phyloP scores from a whole-genome alignment of 805 yeast species.

The Candida gorgasii region DNA sequence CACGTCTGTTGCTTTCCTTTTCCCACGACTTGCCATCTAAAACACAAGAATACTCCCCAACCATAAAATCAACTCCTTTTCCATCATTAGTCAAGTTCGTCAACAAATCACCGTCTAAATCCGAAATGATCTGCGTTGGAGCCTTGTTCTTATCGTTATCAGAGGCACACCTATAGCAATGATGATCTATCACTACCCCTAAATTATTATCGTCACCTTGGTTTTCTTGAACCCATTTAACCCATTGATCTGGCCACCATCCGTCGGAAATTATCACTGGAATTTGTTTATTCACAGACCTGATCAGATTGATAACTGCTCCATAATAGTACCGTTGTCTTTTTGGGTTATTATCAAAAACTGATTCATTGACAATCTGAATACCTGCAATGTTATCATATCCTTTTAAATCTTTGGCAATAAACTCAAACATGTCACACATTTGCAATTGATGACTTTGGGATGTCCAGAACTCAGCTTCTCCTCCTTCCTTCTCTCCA shows the following conservation, averaged over 20 bases:
- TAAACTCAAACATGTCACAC: conserved; percentile 52
- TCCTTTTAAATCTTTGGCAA: conserved; percentile 57
- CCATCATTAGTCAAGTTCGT: conserved; percentile 48
- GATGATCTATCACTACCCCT: conserved; percentile 80
- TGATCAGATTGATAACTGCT: conserved; percentile 61
- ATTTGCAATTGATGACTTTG: conserved; percentile 44
- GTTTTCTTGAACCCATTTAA: conserved; percentile 57
- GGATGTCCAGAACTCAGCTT: conserved; percentile 66
- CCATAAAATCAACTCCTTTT: conserved; percentile 62
- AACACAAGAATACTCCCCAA: conserved; percentile 92
- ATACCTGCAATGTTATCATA: conserved; percentile 76
- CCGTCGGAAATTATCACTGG: conserved; percentile 89
- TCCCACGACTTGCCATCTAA: conserved; percentile 77
- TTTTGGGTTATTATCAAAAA: conserved; percentile 50
- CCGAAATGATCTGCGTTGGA: conserved; percentile 63
- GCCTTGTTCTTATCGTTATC: conserved; percentile 67
- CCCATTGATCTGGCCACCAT: conserved; percentile 88
- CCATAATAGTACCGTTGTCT: conserved; percentile 62
- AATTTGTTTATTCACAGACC: conserved; percentile 52
- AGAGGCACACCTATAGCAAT: conserved; percentile 82
- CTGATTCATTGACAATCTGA: conserved; percentile 86
- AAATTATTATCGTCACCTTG: conserved; percentile 35
- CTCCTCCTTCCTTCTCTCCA: conserved; percentile 56
- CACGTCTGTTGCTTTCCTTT: conserved; percentile 48
- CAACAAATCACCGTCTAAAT: conserved; percentile 51